These are phyloP conservation scores for Helminthosporium solani DNA, from an alignment of 2,329 filamentous ascomycete genomes.

Conservation along the genomic window DNA sequence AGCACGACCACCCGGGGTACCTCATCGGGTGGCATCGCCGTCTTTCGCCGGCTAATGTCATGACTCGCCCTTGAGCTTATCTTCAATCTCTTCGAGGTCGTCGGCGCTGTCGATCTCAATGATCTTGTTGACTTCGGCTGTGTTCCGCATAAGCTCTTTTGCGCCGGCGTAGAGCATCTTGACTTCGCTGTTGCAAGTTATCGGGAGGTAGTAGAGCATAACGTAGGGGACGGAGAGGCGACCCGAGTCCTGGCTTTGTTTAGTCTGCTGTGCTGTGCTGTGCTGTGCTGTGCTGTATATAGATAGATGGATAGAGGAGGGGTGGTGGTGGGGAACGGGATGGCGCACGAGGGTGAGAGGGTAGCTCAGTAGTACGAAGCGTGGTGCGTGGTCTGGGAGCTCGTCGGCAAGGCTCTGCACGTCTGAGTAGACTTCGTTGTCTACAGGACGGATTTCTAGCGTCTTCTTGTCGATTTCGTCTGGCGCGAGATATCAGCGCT, in stretches of 20 bases:
- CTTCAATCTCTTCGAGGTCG: constrained; percentile 79
- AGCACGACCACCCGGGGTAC: not conserved
- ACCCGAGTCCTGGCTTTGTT: constrained; percentile 66
- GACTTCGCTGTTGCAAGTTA: constrained; percentile 81
- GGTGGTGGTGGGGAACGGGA: not conserved
- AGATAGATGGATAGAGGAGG: too few species aligned
- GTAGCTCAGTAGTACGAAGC: constrained; percentile 88
- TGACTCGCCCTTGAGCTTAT: constrained; percentile 54
- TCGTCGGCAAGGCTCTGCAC: constrained; percentile 83
- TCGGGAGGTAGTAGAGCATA: constrained; percentile 89
- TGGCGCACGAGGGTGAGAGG: constrained; percentile 73
- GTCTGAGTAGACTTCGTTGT: constrained; percentile 78
- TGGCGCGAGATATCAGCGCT: constrained; percentile 48
- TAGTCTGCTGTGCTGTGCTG: not conserved
- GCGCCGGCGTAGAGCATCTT: constrained; percentile 95
- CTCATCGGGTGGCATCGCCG: not conserved
- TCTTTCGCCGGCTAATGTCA: constrained; percentile 2
- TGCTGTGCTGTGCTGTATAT: too few species aligned
- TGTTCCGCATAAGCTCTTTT: constrained; percentile 93
- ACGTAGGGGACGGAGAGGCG: constrained; percentile 89
- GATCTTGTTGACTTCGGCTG: constrained; percentile 82
- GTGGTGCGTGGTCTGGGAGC: constrained; percentile 85
- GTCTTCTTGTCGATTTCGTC: constrained; percentile 88
- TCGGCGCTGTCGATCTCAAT: constrained; percentile 81
- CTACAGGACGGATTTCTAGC: constrained; percentile 83